A percentile compares a stretch with the other conserved stretches of the same genome.
Evolutionary conservation across 192 early-diverging fungal genomes (phyloP).

Genomic region (Umbelopsis vinacea): DNA sequence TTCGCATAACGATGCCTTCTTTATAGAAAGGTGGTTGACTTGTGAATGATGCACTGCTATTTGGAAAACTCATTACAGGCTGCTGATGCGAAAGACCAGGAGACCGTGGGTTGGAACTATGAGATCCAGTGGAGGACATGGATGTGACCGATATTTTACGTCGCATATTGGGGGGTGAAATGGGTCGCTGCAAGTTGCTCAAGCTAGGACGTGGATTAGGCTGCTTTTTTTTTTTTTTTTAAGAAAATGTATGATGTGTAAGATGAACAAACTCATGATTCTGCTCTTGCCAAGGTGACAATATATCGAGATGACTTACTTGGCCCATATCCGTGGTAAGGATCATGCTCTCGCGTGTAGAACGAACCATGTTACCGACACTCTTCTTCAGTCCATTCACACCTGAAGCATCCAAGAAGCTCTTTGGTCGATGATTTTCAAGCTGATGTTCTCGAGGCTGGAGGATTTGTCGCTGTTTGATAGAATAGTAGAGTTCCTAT

Average conservation of each 20-base stretch:
- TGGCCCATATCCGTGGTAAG: conserved; percentile 1
- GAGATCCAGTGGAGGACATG: conserved; percentile 24
- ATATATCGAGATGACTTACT: not conserved
- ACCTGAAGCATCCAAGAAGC: conserved; percentile 28
- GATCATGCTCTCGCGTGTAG: conserved; percentile 31
- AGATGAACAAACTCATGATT: no score
- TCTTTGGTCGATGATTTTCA: conserved; percentile 8
- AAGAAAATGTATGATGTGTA: not conserved
- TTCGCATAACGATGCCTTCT: conserved; percentile 85
- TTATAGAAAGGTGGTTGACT: conserved; percentile 48
- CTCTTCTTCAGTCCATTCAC: conserved; percentile 30
- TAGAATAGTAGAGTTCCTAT: conserved; percentile 60
- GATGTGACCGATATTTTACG: conserved; percentile 32
- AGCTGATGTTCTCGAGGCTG: conserved; percentile 30
- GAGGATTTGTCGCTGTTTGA: conserved; percentile 64
- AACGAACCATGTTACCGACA: conserved; percentile 34
- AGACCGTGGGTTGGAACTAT: conserved; percentile 3
- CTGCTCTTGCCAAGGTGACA: not conserved
- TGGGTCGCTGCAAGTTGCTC: conserved; percentile 9
- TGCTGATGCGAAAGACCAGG: not conserved
- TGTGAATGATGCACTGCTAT: conserved; percentile 14
- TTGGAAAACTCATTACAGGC: conserved; percentile 17
- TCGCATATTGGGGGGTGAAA: conserved; percentile 16
- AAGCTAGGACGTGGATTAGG: conserved; percentile 26
- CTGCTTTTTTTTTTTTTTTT: no score